Percentiles rank a stretch among this genome's conserved stretches.
Conservation (phyloP, 352 stramenopile species). For the Globisporangium polare region DNA sequence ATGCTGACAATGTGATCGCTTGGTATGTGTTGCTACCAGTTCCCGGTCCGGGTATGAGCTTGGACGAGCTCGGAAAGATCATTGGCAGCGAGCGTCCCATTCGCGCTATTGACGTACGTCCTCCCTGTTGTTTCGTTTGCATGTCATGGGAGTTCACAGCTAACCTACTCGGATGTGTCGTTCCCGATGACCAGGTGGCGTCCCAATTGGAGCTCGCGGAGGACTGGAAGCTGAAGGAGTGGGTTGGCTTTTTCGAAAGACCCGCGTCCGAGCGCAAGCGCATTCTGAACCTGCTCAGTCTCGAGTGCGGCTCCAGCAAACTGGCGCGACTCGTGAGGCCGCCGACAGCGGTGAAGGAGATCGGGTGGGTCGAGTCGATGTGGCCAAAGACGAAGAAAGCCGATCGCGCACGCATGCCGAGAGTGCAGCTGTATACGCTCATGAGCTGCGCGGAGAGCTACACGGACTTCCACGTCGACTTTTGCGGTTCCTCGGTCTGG, state of each 20-base stretch:
- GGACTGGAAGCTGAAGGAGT: slow-evolving; percentile 29
- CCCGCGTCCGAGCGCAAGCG: slow-evolving; percentile 13
- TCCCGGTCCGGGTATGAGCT: slow-evolving; percentile 9
- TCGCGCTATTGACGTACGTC: slow-evolving; percentile 31
- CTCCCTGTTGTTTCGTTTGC: too few species aligned
- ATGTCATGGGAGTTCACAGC: neutral
- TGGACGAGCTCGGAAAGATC: slow-evolving; percentile 20
- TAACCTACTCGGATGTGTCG: neutral
- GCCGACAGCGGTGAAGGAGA: slow-evolving; percentile 31
- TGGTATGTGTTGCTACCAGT: neutral
- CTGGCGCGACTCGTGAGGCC: slow-evolving; percentile 24
- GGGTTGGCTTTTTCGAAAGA: slow-evolving; percentile 32
- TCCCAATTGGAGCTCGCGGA: slow-evolving; percentile 29
- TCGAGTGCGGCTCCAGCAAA: slow-evolving; percentile 33
- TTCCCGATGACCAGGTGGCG: slow-evolving; percentile 18
- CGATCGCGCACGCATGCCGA: slow-evolving; percentile 15
- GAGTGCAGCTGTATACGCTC: slow-evolving; percentile 36
- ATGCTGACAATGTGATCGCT: neutral
- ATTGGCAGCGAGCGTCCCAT: slow-evolving; percentile 27
- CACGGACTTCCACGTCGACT: slow-evolving; percentile 43
- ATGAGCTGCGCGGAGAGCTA: slow-evolving; percentile 42
- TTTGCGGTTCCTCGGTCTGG: slow-evolving; percentile 44
- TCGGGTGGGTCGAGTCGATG: slow-evolving; percentile 40
- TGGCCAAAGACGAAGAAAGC: slow-evolving; percentile 20
- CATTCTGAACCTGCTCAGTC: slow-evolving; percentile 35